These are phyloP conservation scores for Phanerochaete carnosa DNA, from an alignment of 768 basidiomycete genomes.

Conservation along the genomic window DNA sequence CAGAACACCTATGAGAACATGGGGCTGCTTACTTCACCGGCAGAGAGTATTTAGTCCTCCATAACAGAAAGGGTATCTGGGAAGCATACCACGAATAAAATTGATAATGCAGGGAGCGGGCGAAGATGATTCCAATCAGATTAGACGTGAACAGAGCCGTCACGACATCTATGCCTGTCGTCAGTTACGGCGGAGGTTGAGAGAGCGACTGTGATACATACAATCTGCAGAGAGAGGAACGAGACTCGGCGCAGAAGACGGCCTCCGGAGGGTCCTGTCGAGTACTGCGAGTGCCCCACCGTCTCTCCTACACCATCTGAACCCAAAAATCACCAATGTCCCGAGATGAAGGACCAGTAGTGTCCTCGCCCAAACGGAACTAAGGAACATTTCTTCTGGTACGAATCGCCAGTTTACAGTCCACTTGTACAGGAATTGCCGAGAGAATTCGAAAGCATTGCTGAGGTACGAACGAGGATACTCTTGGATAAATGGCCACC, in stretches of 20 bases:
- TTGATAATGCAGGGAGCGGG: conserved; percentile 95
- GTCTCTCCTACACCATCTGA: conserved; percentile 73
- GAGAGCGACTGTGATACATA: conserved; percentile 33
- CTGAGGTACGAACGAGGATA: conserved; percentile 63
- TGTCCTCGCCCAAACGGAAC: conserved; percentile 50
- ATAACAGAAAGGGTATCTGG: conserved; percentile 81
- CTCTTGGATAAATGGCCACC: conserved; percentile 63
- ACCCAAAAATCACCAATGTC: conserved; percentile 62
- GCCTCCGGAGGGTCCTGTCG: conserved; percentile 46
- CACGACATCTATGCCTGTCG: conserved; percentile 29
- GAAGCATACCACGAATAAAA: conserved; percentile 98
- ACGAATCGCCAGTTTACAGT: conserved; percentile 98
- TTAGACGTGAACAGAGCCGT: conserved; percentile 89
- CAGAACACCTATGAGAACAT: conserved; percentile 18
- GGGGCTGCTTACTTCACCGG: conserved; percentile 48
- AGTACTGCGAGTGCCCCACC: conserved; percentile 65
- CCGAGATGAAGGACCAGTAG: conserved; percentile 67
- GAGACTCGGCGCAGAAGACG: conserved; percentile 45
- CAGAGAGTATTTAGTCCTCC: conserved; percentile 66
- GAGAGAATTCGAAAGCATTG: conserved; percentile 82
- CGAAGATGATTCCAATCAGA: conserved; percentile 86
- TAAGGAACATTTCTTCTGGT: conserved; percentile 72
- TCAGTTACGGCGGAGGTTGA: not conserved
- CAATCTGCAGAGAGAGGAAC: conserved; percentile 57
- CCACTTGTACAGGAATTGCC: conserved; percentile 93